A percentile compares a stretch with the other conserved stretches of the same genome.
Evolutionary conservation across 139 green algal species (phyloP).

Genomic region (Chlorella sp.): DNA sequence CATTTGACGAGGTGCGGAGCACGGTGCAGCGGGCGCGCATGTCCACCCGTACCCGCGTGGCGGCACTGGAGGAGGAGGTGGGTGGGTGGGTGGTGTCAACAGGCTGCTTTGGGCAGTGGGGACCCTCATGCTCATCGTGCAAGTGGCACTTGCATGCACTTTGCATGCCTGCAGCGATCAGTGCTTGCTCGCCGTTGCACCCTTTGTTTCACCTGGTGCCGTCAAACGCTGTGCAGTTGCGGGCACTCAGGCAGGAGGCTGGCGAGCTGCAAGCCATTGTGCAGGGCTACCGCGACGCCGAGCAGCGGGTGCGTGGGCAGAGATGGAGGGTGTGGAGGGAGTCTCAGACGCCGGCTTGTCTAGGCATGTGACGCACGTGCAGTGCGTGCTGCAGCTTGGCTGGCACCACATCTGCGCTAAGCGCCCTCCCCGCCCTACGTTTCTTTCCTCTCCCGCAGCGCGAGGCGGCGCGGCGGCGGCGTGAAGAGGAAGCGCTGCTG

Average conservation of each 20-base stretch:
- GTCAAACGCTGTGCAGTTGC: too few relatives aligned
- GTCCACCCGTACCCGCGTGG: conserved; percentile 12
- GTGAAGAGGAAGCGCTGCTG: conserved; percentile 32
- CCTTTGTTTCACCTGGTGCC: too few relatives aligned
- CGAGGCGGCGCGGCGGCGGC: conserved; percentile 12
- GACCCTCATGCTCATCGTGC: too few relatives aligned
- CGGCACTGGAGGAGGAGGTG: conserved; percentile 15
- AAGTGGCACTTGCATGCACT: too few relatives aligned
- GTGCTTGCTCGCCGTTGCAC: too few relatives aligned
- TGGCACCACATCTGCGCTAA: not conserved
- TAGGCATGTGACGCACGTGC: too few relatives aligned
- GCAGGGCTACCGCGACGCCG: conserved; percentile 5
- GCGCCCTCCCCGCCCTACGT: too few relatives aligned
- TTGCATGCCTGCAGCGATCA: too few relatives aligned
- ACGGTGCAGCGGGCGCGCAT: conserved; percentile 25
- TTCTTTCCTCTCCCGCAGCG: not conserved
- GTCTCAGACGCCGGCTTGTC: too few relatives aligned
- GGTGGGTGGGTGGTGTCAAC: not conserved
- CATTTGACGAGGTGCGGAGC: conserved; percentile 5
- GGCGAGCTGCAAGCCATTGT: conserved; percentile 3
- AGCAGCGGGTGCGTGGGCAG: conserved; percentile 4
- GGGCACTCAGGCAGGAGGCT: not conserved
- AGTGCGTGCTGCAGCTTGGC: not conserved
- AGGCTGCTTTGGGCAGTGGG: too few relatives aligned
- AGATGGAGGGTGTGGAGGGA: not conserved